Evolutionary conservation across 2,329 filamentous ascomycete genomes (phyloP).

Genomic region (Ophiostoma sp.): DNA sequence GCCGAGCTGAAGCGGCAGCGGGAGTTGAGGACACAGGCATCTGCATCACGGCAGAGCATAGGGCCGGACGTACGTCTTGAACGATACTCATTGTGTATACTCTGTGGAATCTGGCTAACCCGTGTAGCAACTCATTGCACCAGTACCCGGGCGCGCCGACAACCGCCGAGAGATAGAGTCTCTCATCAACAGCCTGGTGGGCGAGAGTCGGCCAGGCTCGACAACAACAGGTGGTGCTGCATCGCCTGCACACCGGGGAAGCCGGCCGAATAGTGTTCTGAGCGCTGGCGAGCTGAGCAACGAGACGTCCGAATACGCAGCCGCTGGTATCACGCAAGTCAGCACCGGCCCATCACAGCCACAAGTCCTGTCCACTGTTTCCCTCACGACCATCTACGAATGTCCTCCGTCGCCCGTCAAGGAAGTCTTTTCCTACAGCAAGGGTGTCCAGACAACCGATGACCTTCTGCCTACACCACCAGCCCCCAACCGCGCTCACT

Average conservation of each 20-base stretch:
- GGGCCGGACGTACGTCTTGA: slow-evolving; percentile 64
- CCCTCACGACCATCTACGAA: slow-evolving; percentile 77
- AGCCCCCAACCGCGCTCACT: slow-evolving; percentile 53
- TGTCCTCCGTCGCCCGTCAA: slow-evolving; percentile 72
- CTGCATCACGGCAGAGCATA: slow-evolving; percentile 66
- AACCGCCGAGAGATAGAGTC: slow-evolving; percentile 76
- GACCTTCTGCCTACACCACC: slow-evolving; percentile 63
- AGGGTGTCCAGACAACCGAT: slow-evolving; percentile 88
- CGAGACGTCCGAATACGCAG: slow-evolving; percentile 64
- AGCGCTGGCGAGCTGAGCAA: slow-evolving; percentile 80
- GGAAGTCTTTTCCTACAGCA: slow-evolving; percentile 95
- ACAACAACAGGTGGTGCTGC: slow-evolving; percentile 62
- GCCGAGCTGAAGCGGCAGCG: slow-evolving; percentile 93
- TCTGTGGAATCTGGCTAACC: not conserved
- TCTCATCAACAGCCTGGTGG: slow-evolving; percentile 80
- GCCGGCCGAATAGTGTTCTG: slow-evolving; percentile 81
- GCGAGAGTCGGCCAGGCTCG: slow-evolving; percentile 71
- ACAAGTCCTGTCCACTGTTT: slow-evolving; percentile 72
- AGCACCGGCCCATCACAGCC: slow-evolving; percentile 34
- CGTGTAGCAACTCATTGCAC: slow-evolving; percentile 60
- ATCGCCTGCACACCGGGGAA: slow-evolving; percentile 68
- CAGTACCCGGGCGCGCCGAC: slow-evolving; percentile 68
- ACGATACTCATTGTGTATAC: no score
- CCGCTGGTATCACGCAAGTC: slow-evolving; percentile 42
- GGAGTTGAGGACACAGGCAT: slow-evolving; percentile 77